Evolutionary conservation across 2,329 filamentous ascomycete species (phyloP), one percentile per base, ranked within the genome.

Genomic region (Colletotrichum costaricense): DNA sequence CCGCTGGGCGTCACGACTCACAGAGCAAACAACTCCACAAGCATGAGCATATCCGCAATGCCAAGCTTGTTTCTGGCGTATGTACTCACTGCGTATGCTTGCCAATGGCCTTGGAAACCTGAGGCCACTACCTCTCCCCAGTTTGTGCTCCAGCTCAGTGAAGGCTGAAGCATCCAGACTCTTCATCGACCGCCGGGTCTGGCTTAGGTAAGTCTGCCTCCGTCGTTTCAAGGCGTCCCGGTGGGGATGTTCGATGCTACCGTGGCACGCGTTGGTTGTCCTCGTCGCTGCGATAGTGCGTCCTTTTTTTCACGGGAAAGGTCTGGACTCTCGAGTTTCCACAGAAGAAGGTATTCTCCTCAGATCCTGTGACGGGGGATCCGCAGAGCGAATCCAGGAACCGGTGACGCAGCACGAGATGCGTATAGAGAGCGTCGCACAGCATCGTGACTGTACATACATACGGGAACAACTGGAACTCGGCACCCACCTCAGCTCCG

Each of bases 121-220:
- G 16, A 26, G 57, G 57, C 16, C 33, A 3, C 42, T 11, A 30
- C 14, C 38, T 42, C 35, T 55, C 46, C 62, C 62, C 62, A 55
- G 46, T 54, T 54, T 38, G 16, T 33, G 62, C 54, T 63, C 70
- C 66, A 69, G 70, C 60, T 54, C 66, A 64, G 66, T 73, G 70
- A 73, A 33, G 30, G 30, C 30, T 33, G 30, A 33, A 73, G 70
- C 70, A 70, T 73, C 66, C 64, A 65, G 70, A 73, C 66, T 65
- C 60, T 56, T 69, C 35, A 54, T 72, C 57, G 69, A 68, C 69
- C 63, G 24, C 38, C 35, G 30, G n/a, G 35, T 5, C 26, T 26
- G 33, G 60, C 42, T 52, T 57, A 55, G 42, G 35, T 55, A 72
- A 67, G 58, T 54, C 38, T 42, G 58, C 52, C 55, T 54, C 66